Base-by-base conservation (phyloP, 495 filamentous ascomycete genomes). In the Xylaria bambusicola region DNA sequence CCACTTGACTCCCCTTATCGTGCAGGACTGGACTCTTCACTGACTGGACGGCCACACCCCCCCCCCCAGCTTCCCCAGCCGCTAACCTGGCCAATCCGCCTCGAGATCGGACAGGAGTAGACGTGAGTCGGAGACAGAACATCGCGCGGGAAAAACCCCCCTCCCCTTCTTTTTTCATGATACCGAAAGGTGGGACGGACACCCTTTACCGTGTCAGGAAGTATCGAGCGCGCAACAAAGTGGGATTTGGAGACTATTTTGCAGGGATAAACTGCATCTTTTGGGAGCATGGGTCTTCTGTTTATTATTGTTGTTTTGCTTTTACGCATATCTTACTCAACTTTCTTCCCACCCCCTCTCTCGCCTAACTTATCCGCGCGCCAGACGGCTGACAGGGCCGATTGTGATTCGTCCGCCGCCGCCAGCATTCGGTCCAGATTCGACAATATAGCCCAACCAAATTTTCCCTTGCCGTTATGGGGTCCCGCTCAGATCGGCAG, bases 341-440 rank as follows among this genome's bases (percentile, higher is more conserved):
- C 29, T 33, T 10, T 10, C 29, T 10, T 10, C 29, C 10, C 29
- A 10, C 29, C 29, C 10, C 33, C 10, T 44, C 46, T 52, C 27
- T 18, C 18, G 20, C 44, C 31, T 51, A 44, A 55, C 58, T 64
- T 65, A 68, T 57, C 65, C 68, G 68, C 68, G 68, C 68, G 68
- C 65, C 61, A 70, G 68, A 65, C 62, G 68, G 68, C 67, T 67
- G 55, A 46, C 49, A 29, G 36, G 56, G 20, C 40, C 21, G 23
- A 20, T 41, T 35, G 17, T 64, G 68, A 70, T 70, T 70, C 61
- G 68, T 64, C 63, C 61, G 58, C 40, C 58, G 48, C 57, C 57
- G 57, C 57, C 51, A 46, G 44, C 49, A 20, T 42, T 41, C n/a
- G 23, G n/a, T 6, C 54, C 27, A 38, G 41, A 46, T 48, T 47